Percentiles rank a stretch among this genome's conserved stretches.
phyloP scores from a whole-genome alignment of 2,329 filamentous ascomycete species.

The Cladobotryum mycophilum region DNA sequence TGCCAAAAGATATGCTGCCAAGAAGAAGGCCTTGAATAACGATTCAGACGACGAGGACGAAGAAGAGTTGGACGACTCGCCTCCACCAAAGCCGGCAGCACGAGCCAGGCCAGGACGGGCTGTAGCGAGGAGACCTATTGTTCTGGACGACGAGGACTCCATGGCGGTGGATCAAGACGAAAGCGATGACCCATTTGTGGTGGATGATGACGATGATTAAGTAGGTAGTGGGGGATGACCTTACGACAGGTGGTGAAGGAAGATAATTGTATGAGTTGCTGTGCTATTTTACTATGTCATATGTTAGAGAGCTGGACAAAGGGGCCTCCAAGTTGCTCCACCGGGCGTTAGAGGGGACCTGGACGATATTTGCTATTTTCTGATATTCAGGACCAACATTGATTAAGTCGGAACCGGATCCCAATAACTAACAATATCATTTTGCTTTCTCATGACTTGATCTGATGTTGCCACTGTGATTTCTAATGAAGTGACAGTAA shows the following conservation, averaged over 20 bases:
- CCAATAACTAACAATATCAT: not conserved
- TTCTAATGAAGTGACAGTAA: no score
- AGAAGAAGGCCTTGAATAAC: slow-evolving; percentile 36
- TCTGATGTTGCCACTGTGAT: no score
- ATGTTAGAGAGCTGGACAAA: not conserved
- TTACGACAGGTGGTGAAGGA: not conserved
- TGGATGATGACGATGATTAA: slow-evolving; percentile 38
- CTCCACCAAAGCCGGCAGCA: slow-evolving; percentile 33
- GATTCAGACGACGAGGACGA: slow-evolving; percentile 34
- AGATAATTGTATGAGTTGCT: not conserved
- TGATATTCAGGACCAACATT: not conserved
- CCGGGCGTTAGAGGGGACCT: slow-evolving; percentile 2
- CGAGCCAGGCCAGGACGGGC: slow-evolving; percentile 39
- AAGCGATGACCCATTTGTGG: slow-evolving; percentile 41
- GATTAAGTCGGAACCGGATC: not conserved
- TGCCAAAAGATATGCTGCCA: slow-evolving; percentile 59
- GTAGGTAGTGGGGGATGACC: not conserved
- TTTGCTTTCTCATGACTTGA: not conserved
- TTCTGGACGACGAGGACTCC: slow-evolving; percentile 35
- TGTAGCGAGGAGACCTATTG: slow-evolving; percentile 28
- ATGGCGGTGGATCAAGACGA: slow-evolving; percentile 26
- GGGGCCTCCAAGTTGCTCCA: no score
- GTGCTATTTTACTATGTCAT: not conserved
- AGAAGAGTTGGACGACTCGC: slow-evolving; percentile 40
- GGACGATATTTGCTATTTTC: slow-evolving; percentile 1